Conservation (phyloP, 306 rosid genomes). For the Spatholobus suberectus region DNA sequence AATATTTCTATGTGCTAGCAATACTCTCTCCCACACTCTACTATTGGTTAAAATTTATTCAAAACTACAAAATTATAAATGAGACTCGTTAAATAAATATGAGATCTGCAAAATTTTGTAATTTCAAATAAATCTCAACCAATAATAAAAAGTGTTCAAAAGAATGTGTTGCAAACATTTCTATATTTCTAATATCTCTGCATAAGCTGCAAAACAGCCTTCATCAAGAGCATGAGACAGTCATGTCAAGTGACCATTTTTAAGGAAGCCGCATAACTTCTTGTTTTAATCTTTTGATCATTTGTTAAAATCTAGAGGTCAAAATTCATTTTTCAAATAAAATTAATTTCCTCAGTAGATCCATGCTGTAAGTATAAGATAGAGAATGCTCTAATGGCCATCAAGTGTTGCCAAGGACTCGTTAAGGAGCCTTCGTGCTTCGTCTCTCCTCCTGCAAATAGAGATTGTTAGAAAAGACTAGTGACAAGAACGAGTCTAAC, state of each 20-base stretch:
- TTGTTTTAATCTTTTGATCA: neutral
- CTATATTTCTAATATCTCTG: neutral
- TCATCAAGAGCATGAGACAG: neutral
- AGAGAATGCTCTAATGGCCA: slow-evolving; percentile 45
- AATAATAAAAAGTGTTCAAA: too few relatives aligned
- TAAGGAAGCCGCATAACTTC: neutral
- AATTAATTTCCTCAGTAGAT: slow-evolving; percentile 7
- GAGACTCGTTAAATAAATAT: too few relatives aligned
- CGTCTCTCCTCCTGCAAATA: slow-evolving; percentile 81
- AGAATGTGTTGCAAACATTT: too few relatives aligned
- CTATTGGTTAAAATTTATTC: too few relatives aligned
- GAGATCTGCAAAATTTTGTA: too few relatives aligned
- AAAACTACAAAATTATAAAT: too few relatives aligned
- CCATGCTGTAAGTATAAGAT: neutral
- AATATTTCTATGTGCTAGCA: neutral
- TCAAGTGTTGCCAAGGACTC: slow-evolving; percentile 78
- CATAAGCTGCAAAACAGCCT: slow-evolving; percentile 9
- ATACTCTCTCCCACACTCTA: too few relatives aligned
- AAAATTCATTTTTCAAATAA: neutral
- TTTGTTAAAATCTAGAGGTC: slow-evolving; percentile 11
- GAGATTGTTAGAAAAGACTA: slow-evolving; percentile 6
- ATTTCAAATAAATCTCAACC: too few relatives aligned
- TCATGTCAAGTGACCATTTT: neutral
- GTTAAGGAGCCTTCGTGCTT: slow-evolving; percentile 76
- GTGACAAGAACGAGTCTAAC: neutral